These are phyloP conservation scores for Xerocomellus dryophilus DNA, from an alignment of 768 basidiomycete genomes.

Conservation along the genomic window DNA sequence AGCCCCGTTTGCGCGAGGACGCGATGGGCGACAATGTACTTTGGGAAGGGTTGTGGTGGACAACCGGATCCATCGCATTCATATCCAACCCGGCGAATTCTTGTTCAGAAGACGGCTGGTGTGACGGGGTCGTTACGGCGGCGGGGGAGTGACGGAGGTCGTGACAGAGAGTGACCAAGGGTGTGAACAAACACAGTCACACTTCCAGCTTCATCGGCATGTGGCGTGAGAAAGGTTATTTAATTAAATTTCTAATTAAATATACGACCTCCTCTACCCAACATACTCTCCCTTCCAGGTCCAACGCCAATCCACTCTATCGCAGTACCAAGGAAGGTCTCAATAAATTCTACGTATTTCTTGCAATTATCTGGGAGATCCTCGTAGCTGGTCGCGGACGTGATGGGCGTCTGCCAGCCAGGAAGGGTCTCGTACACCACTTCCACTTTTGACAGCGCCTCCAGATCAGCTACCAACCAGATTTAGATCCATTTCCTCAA, in stretches of 20 bases:
- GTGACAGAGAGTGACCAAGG: slow-evolving; percentile 33
- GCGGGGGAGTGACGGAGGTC: slow-evolving; percentile 34
- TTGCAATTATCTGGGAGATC: slow-evolving; percentile 81
- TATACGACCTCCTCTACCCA: slow-evolving; percentile 28
- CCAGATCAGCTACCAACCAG: slow-evolving; percentile 68
- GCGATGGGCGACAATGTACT: slow-evolving; percentile 32
- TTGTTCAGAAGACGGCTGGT: slow-evolving; percentile 20
- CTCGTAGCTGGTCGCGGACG: slow-evolving; percentile 56
- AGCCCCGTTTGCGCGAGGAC: slow-evolving; percentile 47
- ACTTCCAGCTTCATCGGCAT: background rate
- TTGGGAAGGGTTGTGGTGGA: slow-evolving; percentile 32
- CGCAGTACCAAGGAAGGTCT: slow-evolving; percentile 64
- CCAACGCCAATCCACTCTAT: slow-evolving; percentile 95
- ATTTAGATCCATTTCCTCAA: background rate
- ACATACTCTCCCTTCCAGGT: slow-evolving; percentile 80
- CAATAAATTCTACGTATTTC: slow-evolving; percentile 85
- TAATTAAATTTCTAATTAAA: slow-evolving; percentile 19
- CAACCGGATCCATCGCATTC: slow-evolving; percentile 36
- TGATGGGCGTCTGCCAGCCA: slow-evolving; percentile 87
- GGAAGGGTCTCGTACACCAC: slow-evolving; percentile 88
- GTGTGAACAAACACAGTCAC: slow-evolving; percentile 23
- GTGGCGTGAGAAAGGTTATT: slow-evolving; percentile 25
- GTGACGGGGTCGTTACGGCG: slow-evolving; percentile 36
- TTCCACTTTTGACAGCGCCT: slow-evolving; percentile 69
- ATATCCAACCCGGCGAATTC: slow-evolving; percentile 14